phyloP scores from a whole-genome alignment of 2,329 filamentous ascomycete genomes.

The Blastomyces percursus region DNA sequence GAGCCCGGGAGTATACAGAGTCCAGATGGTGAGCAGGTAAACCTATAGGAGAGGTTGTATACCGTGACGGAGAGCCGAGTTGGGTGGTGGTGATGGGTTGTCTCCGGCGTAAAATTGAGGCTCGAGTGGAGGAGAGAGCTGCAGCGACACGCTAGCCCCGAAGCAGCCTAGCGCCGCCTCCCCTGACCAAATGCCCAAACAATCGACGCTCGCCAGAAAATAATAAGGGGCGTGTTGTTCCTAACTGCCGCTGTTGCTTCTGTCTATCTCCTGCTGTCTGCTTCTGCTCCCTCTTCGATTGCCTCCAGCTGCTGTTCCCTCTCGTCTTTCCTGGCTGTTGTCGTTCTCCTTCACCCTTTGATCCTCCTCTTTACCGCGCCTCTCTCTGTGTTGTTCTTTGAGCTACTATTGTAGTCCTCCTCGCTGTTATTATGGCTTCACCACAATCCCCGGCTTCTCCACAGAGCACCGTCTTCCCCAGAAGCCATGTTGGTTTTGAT shows the following conservation, averaged over 20 bases:
- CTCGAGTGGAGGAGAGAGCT: not conserved
- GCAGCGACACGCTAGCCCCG: slow-evolving; percentile 19
- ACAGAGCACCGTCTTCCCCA: slow-evolving; percentile 58
- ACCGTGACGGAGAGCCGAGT: not conserved
- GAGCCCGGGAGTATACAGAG: not conserved
- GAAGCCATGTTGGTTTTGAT: slow-evolving; percentile 99
- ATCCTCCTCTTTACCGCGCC: not conserved
- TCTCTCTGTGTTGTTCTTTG: not conserved
- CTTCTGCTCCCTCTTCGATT: not conserved
- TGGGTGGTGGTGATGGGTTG: not conserved
- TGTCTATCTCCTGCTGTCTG: not conserved
- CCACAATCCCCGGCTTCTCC: slow-evolving; percentile 24
- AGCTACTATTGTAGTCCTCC: slow-evolving; percentile 8
- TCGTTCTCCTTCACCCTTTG: not conserved
- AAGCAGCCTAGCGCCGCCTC: slow-evolving; percentile 19
- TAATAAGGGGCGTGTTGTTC: not conserved
- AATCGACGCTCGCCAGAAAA: not conserved
- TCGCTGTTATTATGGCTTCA: slow-evolving; percentile 9
- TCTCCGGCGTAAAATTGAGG: not conserved
- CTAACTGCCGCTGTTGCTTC: not conserved
- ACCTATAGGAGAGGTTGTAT: not conserved
- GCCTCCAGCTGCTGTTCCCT: not conserved
- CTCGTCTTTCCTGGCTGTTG: not conserved
- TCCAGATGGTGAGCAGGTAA: not conserved
- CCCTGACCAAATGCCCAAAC: slow-evolving; percentile 23